Evolutionary conservation across 257 asterid species (phyloP).

Genomic region (Schizonepeta tenuifolia): DNA sequence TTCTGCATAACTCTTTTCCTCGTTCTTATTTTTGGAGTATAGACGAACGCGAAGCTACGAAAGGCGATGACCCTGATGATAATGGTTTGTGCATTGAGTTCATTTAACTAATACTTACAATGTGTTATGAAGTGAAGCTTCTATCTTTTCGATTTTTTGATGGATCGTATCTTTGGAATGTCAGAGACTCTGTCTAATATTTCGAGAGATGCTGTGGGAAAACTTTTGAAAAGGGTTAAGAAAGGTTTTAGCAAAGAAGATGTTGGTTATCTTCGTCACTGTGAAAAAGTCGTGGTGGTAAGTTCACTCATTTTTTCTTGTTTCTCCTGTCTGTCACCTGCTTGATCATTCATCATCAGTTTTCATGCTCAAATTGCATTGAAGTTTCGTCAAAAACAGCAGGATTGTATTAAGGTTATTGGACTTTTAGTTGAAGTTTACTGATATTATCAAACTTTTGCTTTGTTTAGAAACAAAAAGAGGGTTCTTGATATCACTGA

Average conservation of each 20-base stretch:
- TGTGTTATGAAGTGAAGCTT: constrained; percentile 12
- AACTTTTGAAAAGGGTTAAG: constrained; percentile 67
- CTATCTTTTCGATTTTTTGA: constrained; percentile 12
- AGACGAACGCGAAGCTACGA: constrained; percentile 48
- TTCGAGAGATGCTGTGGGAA: constrained; percentile 72
- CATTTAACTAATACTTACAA: neutral
- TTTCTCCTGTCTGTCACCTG: neutral
- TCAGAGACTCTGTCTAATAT: constrained; percentile 71
- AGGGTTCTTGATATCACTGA: neutral
- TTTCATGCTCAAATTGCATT: too few relatives aligned
- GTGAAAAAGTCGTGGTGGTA: constrained; percentile 50
- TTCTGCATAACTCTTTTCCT: neutral
- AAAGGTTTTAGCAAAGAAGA: constrained; percentile 60
- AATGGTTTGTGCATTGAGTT: constrained; percentile 49
- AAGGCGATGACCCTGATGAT: constrained; percentile 45
- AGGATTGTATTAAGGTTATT: neutral
- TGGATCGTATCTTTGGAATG: constrained; percentile 28
- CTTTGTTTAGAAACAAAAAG: neutral
- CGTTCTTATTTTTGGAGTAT: constrained; percentile 23
- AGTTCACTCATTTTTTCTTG: constrained; percentile 16
- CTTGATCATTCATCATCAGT: neutral
- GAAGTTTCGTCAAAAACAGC: neutral
- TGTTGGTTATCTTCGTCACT: constrained; percentile 53
- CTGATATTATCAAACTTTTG: neutral
- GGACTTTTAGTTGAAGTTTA: constrained; percentile 6